Conservation (phyloP, 148 eudicot species). For the Cornus controversa region DNA sequence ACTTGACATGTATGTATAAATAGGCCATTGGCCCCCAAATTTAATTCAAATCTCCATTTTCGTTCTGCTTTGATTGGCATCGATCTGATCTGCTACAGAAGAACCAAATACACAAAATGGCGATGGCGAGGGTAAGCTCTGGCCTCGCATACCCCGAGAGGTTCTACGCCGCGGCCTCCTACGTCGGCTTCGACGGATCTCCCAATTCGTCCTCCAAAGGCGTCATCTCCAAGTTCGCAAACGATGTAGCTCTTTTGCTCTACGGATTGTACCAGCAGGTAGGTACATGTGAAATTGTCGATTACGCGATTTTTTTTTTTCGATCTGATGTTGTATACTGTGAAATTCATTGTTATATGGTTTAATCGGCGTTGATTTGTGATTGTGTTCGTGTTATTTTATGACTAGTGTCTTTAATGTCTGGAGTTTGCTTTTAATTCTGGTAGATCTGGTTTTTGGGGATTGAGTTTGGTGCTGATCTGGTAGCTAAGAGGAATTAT, state of each 20-base stretch:
- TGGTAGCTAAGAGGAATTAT: neutral
- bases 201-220: conserved; percentile 41
- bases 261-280: conserved; percentile 96
- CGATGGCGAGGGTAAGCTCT: conserved; percentile 69
- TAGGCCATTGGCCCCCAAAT: conserved; percentile 6
- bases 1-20: neutral
- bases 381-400: neutral
- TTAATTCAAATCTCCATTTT: conserved; percentile 4
- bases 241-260: conserved; percentile 73
- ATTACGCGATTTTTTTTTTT: too few relatives aligned
- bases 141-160: conserved; percentile 85
- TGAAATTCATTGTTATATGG: neutral
- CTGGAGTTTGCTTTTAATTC: too few relatives aligned
- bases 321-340: neutral
- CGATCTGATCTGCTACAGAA: conserved; percentile 7
- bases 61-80: neutral
- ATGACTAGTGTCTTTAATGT: neutral
- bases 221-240: conserved; percentile 70
- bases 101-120: conserved; percentile 19
- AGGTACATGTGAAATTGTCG: neutral
- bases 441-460: conserved; percentile 15
- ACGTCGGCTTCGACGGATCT: conserved; percentile 91
- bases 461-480: conserved; percentile 4
- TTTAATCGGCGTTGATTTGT: neutral
- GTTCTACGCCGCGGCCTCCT: conserved; percentile 85